These are phyloP conservation scores for Goffeauzyma gilvescens DNA, from an alignment of 768 basidiomycete species.

Conservation along the genomic window DNA sequence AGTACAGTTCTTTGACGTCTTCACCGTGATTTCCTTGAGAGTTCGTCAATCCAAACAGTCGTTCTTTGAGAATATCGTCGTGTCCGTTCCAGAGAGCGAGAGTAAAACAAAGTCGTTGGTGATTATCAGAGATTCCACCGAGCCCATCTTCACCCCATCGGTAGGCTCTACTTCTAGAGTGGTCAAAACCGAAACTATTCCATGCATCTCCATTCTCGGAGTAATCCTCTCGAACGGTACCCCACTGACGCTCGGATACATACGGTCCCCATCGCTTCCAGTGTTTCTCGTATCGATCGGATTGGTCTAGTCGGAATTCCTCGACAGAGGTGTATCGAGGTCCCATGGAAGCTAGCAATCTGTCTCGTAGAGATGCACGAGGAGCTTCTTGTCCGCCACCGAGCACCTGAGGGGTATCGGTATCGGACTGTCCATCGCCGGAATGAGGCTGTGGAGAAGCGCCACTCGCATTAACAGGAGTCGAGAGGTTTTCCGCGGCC, in stretches of 20 bases:
- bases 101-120: conserved; percentile 76
- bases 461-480: neutral
- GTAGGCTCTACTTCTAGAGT: conserved; percentile 49
- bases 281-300: conserved; percentile 57
- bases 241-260: conserved; percentile 94
- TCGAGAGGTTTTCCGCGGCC: neutral
- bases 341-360: conserved; percentile 47
- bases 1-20: conserved; percentile 97
- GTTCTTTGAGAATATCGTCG: conserved; percentile 89
- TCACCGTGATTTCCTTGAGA: conserved; percentile 96
- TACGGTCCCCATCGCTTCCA: conserved; percentile 99
- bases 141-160: conserved; percentile 99
- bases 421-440: too few relatives aligned
- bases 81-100: conserved; percentile 86
- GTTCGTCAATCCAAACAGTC: conserved; percentile 86
- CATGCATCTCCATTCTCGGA: conserved; percentile 78
- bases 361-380: conserved; percentile 36
- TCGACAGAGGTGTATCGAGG: conserved; percentile 61
- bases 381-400: neutral
- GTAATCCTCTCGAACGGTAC: conserved; percentile 96
- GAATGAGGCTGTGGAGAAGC: neutral
- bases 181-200: conserved; percentile 31
- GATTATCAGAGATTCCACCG: conserved; percentile 92
- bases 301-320: conserved; percentile 65
- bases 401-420: neutral